Evolutionary conservation across 139 green algal species (phyloP).

Genomic region (Chlorella sp.): DNA sequence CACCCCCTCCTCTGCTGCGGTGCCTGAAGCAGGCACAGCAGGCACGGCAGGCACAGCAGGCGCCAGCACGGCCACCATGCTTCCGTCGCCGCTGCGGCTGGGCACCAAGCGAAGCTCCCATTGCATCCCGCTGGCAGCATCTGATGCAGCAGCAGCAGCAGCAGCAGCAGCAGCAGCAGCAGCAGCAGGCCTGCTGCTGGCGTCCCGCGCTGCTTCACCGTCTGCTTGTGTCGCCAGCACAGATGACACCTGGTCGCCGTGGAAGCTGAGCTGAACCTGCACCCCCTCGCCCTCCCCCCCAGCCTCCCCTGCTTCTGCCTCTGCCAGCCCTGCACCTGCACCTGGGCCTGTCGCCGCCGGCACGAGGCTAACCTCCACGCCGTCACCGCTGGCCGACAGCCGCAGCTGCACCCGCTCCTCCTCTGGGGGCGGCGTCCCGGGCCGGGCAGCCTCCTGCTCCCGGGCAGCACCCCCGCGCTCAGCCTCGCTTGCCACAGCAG

Average conservation of each 20-base stretch:
- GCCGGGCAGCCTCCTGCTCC: no score
- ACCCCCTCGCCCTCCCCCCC: neutral
- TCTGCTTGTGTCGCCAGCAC: neutral
- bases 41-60: no score
- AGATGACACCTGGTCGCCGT: neutral
- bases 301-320: neutral
- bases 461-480: neutral
- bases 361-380: neutral
- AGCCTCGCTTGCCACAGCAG: neutral
- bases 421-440: neutral
- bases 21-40: neutral
- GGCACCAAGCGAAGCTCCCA: constrained; percentile 12
- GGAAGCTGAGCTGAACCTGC: neutral
- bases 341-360: neutral
- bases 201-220: neutral
- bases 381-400: neutral
- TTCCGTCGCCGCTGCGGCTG: neutral
- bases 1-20: neutral
- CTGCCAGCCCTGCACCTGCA: neutral
- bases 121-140: neutral
- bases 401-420: constrained; percentile 19
- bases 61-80: neutral
- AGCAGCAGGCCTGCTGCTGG: neutral
- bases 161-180: neutral
- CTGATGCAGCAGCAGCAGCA: neutral